Evolutionary conservation across 306 rosid genomes (phyloP).

Genomic region (Hippophae gyantsensis): DNA sequence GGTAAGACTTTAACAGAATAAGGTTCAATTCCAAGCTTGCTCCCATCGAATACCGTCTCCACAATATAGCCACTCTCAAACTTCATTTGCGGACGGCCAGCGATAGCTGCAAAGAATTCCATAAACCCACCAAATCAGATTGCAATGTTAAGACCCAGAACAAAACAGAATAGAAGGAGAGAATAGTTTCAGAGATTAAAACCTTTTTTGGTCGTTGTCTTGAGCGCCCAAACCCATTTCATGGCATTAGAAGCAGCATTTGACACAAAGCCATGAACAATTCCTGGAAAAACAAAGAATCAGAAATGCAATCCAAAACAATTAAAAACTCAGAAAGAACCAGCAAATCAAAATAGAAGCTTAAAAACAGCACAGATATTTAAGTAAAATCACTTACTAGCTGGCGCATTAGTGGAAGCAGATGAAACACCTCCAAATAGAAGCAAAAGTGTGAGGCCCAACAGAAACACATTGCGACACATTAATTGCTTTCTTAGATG

Average conservation of each 20-base stretch:
- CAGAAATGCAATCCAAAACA: constrained; percentile 1
- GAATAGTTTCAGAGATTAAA: constrained; percentile 34
- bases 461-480: constrained; percentile 32
- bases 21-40: constrained; percentile 94
- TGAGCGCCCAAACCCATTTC: constrained; percentile 77
- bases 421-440: constrained; percentile 35
- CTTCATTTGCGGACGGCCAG: constrained; percentile 79
- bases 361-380: neutral
- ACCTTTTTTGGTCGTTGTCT: constrained; percentile 67
- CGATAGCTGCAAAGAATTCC: constrained; percentile 35
- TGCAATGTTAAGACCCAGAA: constrained; percentile 9
- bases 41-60: constrained; percentile 97
- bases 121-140: constrained; percentile 16
- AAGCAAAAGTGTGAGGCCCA: constrained; percentile 36
- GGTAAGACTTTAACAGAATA: constrained; percentile 70
- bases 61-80: constrained; percentile 80
- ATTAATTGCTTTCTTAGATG: constrained; percentile 22
- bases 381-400: constrained; percentile 45
- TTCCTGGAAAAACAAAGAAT: constrained; percentile 38
- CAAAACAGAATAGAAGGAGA: neutral
- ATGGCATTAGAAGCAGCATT: constrained; percentile 53
- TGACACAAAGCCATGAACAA: constrained; percentile 56
- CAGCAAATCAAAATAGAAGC: constrained; percentile 18
- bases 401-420: constrained; percentile 48
- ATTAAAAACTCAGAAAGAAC: constrained; percentile 11